Base-by-base conservation (phyloP, 2,329 filamentous ascomycete species). In the Botrytis aclada region DNA sequence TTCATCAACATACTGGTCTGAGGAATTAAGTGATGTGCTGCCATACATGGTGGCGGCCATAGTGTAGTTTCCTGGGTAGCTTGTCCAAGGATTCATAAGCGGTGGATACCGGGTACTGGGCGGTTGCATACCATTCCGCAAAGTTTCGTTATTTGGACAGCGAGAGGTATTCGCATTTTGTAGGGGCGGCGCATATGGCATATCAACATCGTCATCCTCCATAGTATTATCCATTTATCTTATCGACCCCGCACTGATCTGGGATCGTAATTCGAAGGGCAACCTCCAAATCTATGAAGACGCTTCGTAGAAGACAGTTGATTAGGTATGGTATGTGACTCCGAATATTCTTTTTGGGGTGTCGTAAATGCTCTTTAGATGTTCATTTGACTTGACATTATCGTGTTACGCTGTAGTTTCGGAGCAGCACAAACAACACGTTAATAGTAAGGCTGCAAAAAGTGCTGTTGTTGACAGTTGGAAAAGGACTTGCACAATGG, bases 241-340 rank as follows among this genome's bases (percentile, higher is more conserved):
- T 72, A 72, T 72, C 63, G 37, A 69, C 63, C 62, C 70, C 70
- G 63, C 70, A 72, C 70, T 72, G 70, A 61, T 41, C 22, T 51
- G 51, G 41, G 51, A 66, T 39, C 10, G 32, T 41, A 67, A 69
- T 7, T 69, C 70, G 25, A 61, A 45, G 37, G 22, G 22, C 25
- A 51, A 61, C 37, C 47, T 47, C 51, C 41, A 39, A 60, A 47
- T 60, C 25, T 32, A 39, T 37, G 37, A 41, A 16, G 47, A 67
- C 34, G 25, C 29, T 37, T 67, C 9, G 64, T 41, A 32, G 39
- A 56, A 37, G 39, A 32, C n/a, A 22, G 64, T 56, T 39, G 64
- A n/a, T 5, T 41, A 39, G 25, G 25, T n/a, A 25, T 54, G 29
- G 10, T 41, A 37, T 56, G 22, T 67, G 32, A 29, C 51, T 22